Base-by-base conservation (phyloP, 805 yeast genomes). In the Wickerhamomyces canadensis region DNA sequence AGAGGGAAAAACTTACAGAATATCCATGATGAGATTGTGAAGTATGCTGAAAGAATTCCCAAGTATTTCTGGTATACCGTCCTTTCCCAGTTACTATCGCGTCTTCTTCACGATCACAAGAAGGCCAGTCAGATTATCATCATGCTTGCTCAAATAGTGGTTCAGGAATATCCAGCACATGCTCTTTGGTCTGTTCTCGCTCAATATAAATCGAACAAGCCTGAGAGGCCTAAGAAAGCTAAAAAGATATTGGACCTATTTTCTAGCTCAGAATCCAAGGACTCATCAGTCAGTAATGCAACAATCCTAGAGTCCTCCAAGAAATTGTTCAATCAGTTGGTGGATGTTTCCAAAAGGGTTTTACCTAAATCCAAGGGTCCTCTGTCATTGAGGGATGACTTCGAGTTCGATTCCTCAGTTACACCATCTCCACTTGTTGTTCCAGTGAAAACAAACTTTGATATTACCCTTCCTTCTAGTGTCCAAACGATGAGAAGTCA, bases 111-210 rank as follows among this genome's bases (percentile, higher is more conserved):
- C 49, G 63, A 71, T 1, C 79, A 82, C 44, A 58, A 61, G 2
- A 64, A 67, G 0, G 78, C 93, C 0, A 72, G 70, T 21, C 69
- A 67, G 2, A 59, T 79, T 16, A 67, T 93, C 13, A 58, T 72
- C 36, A 60, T 64, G n/a, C 74, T 91, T 17, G 63, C 89, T 10
- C 62, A 72, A 12, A 61, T 67, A 12, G 68, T 91, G 11, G 68
- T 82, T 0, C 60, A 62, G 22, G 67, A 73, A 18, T 93, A 87
- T 55, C 96, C 97, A 0, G 72, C 76, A 14, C 91, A 86, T 43
- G 77, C 89, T 16, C 63, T 93, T n/a, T 93, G 97, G 94, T 76
- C 82, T 10, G 76, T 85, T 1, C 64, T 84, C 27, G 80, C 91
- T 0, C 80, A 85, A 45, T 63, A 70, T 4, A 78, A 80, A 37